Conservation (phyloP, 441 rosid species). For the Eugenia klotzschiana region DNA sequence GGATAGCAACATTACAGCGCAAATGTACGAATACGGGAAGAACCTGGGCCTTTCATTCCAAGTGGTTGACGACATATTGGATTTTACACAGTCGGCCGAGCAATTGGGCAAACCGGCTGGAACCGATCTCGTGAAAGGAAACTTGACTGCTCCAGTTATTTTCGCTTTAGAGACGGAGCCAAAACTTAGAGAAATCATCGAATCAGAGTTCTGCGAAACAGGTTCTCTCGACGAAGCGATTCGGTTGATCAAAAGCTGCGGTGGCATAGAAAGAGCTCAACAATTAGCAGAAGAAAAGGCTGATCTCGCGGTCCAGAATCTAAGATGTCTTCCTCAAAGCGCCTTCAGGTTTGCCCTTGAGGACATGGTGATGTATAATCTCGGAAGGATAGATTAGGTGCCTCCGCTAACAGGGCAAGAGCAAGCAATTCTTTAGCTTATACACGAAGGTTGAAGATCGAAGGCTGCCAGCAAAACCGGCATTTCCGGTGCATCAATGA, state of each 20-base stretch:
- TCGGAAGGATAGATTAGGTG: conserved; percentile 59
- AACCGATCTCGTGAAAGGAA: conserved; percentile 72
- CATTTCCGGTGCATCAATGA: background rate
- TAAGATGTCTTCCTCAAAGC: conserved; percentile 50
- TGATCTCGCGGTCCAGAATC: conserved; percentile 47
- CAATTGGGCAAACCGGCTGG: conserved; percentile 89
- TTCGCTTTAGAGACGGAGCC: conserved; percentile 66
- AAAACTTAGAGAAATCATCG: conserved; percentile 72
- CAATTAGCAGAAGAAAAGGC: conserved; percentile 74
- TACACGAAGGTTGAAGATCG: background rate
- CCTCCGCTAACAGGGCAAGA: background rate
- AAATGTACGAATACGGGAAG: conserved; percentile 70
- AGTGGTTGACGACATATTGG: conserved; percentile 79
- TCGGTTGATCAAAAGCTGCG: conserved; percentile 38
- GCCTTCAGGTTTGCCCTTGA: conserved; percentile 47
- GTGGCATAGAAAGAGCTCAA: conserved; percentile 63
- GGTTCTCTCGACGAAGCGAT: conserved; percentile 73
- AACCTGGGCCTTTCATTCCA: conserved; percentile 87
- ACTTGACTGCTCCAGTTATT: conserved; percentile 79
- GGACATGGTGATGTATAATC: conserved; percentile 75
- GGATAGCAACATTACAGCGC: conserved; percentile 23
- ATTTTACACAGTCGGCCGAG: conserved; percentile 79
- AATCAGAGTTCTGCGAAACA: conserved; percentile 68
- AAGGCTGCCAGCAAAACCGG: background rate
- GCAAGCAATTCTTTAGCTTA: background rate